Evolutionary conservation across 768 basidiomycete species (phyloP), one percentile per base, ranked within the genome.

Genomic region (Amanita rimosa): DNA sequence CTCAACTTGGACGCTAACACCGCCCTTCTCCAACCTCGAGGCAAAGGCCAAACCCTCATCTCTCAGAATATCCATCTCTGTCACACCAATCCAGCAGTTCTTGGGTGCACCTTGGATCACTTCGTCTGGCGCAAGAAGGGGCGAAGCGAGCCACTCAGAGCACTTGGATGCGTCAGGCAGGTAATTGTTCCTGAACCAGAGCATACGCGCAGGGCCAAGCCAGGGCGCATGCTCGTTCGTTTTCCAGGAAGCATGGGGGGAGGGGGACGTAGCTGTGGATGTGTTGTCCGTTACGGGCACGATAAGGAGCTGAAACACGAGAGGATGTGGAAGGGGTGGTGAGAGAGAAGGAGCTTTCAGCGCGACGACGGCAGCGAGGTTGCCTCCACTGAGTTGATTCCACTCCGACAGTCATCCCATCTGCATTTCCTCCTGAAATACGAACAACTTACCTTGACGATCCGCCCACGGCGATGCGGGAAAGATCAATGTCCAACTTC

Each of bases 241-340:
- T 6, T 61, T 62, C 83, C 83, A 85, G 21, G 72, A 73, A 22
- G 60, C 55, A 16, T 50, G 43, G 3, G 33, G 41, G 16, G 40
- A 43, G 10, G 39, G 41, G 1, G 39, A 43, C 10, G 27, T 26
- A 36, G 33, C 17, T 54, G 69, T 69, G 3, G 78, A 76, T 1
- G 84, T 84, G 64, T 85, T 86, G 59, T 88, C 82, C 0, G 69
- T 76, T 33, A 85, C 85, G 14, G 84, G 85, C 1, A 85, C 85
- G 21, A 83, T 69, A 35, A 86, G 71, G 0, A 86, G 65, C 54
- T 81, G 80, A 62, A 82, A 78, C 3, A 72, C 54, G 40, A 85
- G 58, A 3, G 49, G 49, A 35, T 43, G 40, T 11, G 74, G 73
- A 24, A 81, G 74, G 9, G 74, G 71, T 0, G 75, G 76, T 3